Evolutionary conservation across 345 rosid genomes (phyloP).

Genomic region (Lumnitzera littorea): DNA sequence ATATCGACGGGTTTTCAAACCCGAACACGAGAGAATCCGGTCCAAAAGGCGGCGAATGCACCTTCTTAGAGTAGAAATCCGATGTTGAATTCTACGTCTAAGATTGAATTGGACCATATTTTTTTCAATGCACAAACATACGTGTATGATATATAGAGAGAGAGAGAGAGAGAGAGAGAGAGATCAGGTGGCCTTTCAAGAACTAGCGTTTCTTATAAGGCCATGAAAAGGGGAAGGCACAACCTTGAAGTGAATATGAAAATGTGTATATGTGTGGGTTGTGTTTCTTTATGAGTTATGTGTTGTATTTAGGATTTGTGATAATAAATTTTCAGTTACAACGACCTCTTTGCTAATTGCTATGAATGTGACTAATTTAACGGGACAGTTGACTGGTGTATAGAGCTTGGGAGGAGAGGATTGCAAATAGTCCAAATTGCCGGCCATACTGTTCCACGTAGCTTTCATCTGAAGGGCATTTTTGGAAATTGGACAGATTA

Average conservation of each 20-base stretch:
- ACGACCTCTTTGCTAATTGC: conserved; percentile 6
- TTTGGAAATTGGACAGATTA: not conserved
- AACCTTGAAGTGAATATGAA: no score
- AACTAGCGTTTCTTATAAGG: no score
- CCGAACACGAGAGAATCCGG: conserved; percentile 34
- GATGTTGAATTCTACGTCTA: conserved; percentile 34
- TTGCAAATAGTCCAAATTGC: conserved; percentile 16
- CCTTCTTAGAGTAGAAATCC: conserved; percentile 41
- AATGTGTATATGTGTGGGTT: no score
- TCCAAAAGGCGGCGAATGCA: conserved; percentile 47
- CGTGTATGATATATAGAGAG: not conserved
- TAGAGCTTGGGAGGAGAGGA: not conserved
- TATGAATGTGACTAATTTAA: conserved; percentile 26
- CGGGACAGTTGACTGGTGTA: conserved; percentile 31
- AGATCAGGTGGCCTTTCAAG: no score
- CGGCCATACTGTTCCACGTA: conserved; percentile 4
- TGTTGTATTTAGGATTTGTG: conserved; percentile 10
- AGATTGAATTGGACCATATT: conserved; percentile 30
- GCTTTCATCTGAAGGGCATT: conserved; percentile 4
- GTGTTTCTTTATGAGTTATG: no score
- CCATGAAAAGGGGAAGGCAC: no score
- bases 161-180: not conserved
- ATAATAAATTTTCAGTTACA: conserved; percentile 2
- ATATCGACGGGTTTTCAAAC: conserved; percentile 44
- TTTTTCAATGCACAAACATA: conserved; percentile 1